Evolutionary conservation across 495 filamentous ascomycete genomes (phyloP).

Genomic region (Penicillium longicatenatum): DNA sequence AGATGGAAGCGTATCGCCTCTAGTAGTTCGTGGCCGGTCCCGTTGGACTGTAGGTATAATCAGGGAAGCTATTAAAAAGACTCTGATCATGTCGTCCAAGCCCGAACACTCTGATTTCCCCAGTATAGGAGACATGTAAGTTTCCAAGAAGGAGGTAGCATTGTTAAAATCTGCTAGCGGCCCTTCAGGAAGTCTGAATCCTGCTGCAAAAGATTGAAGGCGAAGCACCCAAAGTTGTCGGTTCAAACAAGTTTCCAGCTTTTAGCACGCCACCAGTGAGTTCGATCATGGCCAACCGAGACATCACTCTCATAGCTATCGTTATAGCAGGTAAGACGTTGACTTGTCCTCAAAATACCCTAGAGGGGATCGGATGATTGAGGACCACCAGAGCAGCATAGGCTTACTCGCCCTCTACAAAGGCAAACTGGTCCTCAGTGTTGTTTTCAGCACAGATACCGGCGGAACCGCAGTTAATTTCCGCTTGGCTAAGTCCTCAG

Average conservation of each 20-base stretch:
- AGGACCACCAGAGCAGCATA: constrained; percentile 18
- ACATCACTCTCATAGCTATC: constrained; percentile 31
- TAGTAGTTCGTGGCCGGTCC: constrained; percentile 11
- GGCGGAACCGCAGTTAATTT: constrained; percentile 14
- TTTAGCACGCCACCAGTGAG: constrained; percentile 49
- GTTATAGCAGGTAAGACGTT: constrained; percentile 28
- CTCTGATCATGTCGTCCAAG: constrained; percentile 12
- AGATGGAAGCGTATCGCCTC: neutral
- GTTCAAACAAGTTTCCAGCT: constrained; percentile 32
- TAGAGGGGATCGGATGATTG: constrained; percentile 13
- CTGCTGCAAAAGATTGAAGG: constrained; percentile 21
- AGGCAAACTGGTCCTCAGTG: constrained; percentile 10
- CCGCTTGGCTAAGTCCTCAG: constrained; percentile 11
- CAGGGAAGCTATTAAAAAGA: constrained; percentile 13
- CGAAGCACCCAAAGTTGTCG: constrained; percentile 44
- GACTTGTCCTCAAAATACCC: constrained; percentile 16
- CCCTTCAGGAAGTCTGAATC: constrained; percentile 12
- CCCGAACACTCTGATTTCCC: constrained; percentile 7
- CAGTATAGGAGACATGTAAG: neutral
- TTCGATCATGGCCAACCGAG: constrained; percentile 11
- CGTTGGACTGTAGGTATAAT: constrained; percentile 11
- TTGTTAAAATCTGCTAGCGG: constrained; percentile 9
- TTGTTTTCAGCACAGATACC: constrained; percentile 6
- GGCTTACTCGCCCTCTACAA: constrained; percentile 12
- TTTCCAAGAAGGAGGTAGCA: constrained; percentile 9